These are phyloP conservation scores for Rosa persica DNA, from an alignment of 306 rosid genomes.

Conservation along the genomic window DNA sequence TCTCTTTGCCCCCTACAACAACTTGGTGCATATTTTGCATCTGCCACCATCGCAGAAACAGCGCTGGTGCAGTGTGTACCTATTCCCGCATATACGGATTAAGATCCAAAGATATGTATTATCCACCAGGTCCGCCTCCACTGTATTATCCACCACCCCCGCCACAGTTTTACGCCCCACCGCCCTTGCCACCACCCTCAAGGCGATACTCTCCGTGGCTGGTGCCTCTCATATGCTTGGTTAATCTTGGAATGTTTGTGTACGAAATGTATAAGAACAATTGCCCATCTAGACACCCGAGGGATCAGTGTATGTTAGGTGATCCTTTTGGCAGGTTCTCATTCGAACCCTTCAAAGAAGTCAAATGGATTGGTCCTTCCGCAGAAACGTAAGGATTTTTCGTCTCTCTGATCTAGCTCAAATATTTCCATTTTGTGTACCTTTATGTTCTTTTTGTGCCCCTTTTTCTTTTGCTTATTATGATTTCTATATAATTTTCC, in stretches of 20 bases:
- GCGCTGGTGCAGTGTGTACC: slow-evolving; percentile 14
- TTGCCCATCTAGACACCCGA: slow-evolving; percentile 44
- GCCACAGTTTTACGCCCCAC: slow-evolving; percentile 40
- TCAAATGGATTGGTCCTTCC: slow-evolving; percentile 77
- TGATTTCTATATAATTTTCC: not conserved
- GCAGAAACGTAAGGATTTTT: slow-evolving; percentile 41
- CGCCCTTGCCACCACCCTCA: slow-evolving; percentile 15
- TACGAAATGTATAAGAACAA: slow-evolving; percentile 67
- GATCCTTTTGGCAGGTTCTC: slow-evolving; percentile 53
- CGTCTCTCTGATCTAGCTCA: not conserved
- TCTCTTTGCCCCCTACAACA: slow-evolving; percentile 12
- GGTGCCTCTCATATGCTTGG: slow-evolving; percentile 59
- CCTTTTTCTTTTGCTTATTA: not conserved
- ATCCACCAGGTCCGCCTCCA: slow-evolving; percentile 15
- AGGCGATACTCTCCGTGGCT: slow-evolving; percentile 64
- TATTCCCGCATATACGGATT: slow-evolving; percentile 3
- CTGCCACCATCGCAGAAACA: slow-evolving; percentile 12
- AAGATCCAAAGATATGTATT: slow-evolving; percentile 6
- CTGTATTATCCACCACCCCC: slow-evolving; percentile 32
- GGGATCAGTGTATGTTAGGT: slow-evolving; percentile 39
- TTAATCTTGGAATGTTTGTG: slow-evolving; percentile 46
- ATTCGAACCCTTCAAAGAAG: slow-evolving; percentile 53
- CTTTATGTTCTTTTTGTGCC: not conserved
- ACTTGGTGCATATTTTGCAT: slow-evolving; percentile 13
- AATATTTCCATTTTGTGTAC: not conserved